Base-by-base conservation (phyloP, 139 green algal genomes). In the Tetraselmis striata region DNA sequence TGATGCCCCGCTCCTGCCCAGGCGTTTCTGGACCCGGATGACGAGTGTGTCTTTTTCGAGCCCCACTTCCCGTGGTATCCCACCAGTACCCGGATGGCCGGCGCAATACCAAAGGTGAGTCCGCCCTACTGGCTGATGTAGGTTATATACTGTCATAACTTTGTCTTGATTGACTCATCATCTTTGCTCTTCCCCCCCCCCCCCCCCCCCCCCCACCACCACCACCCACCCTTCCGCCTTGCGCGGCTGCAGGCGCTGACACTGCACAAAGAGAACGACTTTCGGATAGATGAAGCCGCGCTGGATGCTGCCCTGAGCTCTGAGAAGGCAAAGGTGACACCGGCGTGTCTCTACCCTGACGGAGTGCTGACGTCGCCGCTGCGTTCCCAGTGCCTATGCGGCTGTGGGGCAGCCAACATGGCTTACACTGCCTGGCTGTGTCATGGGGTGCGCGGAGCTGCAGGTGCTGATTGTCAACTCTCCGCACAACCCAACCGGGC, bases 381-480 rank as follows among this genome's bases (percentile, higher is more conserved):
- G n/a, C n/a, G n/a, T n/a, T n/a, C n/a, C n/a, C n/a, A n/a, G n/a
- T n/a, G n/a, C n/a, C n/a, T n/a, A n/a, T n/a, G n/a, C n/a, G n/a
- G n/a, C n/a, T n/a, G n/a, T n/a, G n/a, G n/a, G n/a, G n/a, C n/a
- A n/a, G n/a, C n/a, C n/a, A n/a, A n/a, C n/a, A n/a, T n/a, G n/a
- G n/a, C n/a, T n/a, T n/a, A n/a, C n/a, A n/a, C n/a, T n/a, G n/a
- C n/a, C n/a, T n/a, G n/a, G n/a, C n/a, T n/a, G n/a, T n/a, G n/a
- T n/a, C n/a, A n/a, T n/a, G n/a, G 45, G 45, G 11, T 67, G 45
- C 25, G 22, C 25, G 22, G 74, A 18, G 26, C 26, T 2, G 74
- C 25, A 77, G 74, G n/a, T 77, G 74, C 74, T 77, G 25, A 77
- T 77, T 18, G 25, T 77, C n/a, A 77, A 77, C 74, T 77, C 74